Conservation (phyloP, 148 eudicot species). For the Vaccinium vitisidaea region DNA sequence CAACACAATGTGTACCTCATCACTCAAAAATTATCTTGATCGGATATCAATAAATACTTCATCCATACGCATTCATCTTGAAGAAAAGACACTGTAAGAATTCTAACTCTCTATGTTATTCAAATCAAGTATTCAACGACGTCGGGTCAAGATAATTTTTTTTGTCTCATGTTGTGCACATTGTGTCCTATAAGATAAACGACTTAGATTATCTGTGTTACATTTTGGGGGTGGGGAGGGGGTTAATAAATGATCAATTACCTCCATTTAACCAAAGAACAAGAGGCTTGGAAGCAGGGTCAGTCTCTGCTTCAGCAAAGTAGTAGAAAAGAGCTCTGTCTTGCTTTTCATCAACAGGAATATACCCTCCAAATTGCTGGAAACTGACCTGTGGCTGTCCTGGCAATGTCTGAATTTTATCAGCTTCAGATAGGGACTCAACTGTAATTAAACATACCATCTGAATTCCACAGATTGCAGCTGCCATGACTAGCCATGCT, state of each 20-base stretch:
- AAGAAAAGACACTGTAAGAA: too few relatives aligned
- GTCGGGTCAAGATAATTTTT: not conserved
- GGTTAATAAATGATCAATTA: constrained; percentile 9
- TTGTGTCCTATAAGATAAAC: not conserved
- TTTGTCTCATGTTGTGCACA: not conserved
- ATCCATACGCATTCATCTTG: not conserved
- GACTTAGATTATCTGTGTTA: not conserved
- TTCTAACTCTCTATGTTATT: not conserved
- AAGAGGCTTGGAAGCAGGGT: constrained; percentile 57
- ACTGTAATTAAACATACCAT: not conserved
- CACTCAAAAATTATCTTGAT: not conserved
- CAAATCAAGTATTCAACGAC: not conserved
- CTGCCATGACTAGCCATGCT: constrained; percentile 23
- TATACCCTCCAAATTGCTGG: constrained; percentile 63
- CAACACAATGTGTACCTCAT: not conserved
- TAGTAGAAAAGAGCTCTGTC: constrained; percentile 65
- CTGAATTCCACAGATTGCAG: constrained; percentile 15
- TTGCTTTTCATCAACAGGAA: constrained; percentile 42
- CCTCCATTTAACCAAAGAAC: constrained; percentile 92
- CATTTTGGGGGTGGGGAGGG: not conserved
- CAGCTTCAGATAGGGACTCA: constrained; percentile 23
- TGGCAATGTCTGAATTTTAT: constrained; percentile 50
- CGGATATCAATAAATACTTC: not conserved
- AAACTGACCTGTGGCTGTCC: constrained; percentile 72
- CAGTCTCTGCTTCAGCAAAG: constrained; percentile 60